Evolutionary conservation across 306 rosid genomes (phyloP), one percentile per base, ranked within the genome.

Genomic region (Gynostemma pentaphyllum): DNA sequence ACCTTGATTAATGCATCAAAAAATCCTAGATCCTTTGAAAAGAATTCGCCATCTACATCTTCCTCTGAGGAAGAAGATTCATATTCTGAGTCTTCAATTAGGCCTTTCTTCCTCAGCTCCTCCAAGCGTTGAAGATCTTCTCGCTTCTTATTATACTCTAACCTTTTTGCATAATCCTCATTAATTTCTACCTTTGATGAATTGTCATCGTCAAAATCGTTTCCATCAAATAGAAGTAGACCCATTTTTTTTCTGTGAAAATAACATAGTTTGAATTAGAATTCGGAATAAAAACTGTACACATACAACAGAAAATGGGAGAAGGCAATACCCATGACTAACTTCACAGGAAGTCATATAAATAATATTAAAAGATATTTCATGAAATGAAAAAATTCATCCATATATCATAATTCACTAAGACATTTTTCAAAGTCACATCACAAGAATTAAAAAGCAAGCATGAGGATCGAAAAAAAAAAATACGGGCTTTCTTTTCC

Each of bases 71-170:
- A 78, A 54, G 66, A 78, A 16, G 77, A 66, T 60, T 57, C 85
- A 1, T 80, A 75, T 34, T 69, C 78, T 12, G 82, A 77, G 32
- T 68, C 68, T 53, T 45, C 49, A 24, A 86, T 45, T 26, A 74
- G 49, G 14, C 96, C 98, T 68, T 79, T 87, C 94, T 82, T 86
- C 81, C 84, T 80, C 11, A 88, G 67, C 71, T 86, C 98, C 69
- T 82, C 88, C 21, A 68, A 82, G 7, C 90, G 85, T 5, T 92
- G 95, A 54, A 92, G 95, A 44, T 73, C 95, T 79, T 88, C 94
- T 13, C 95, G 81, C 82, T 68, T 82, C 81, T 92, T 92, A 76
- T 92, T 92, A 83, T 92, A 81, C 72, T 81, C 81, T 41, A 52
- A 78, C 70, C 74, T 78, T 15, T 70, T 74, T 19, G 86, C 86